phyloP scores from a whole-genome alignment of 2,329 filamentous ascomycete genomes.

The Saccharata proteae region DNA sequence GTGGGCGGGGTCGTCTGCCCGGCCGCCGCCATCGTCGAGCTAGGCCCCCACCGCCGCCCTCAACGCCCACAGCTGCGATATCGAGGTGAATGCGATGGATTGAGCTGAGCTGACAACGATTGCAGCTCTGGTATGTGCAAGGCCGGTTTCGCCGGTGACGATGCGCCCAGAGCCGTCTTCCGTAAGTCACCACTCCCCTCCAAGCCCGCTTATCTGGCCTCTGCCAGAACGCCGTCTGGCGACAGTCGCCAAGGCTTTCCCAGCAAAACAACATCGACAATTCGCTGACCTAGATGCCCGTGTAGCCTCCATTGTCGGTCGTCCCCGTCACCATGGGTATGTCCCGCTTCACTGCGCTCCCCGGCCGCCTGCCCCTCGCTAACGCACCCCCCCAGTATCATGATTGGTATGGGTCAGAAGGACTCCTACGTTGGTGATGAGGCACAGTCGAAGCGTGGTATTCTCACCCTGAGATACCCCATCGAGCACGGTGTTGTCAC shows the following conservation, averaged over 20 bases:
- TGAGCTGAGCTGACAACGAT: slow-evolving; percentile 22
- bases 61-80: slow-evolving; percentile 2
- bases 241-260: slow-evolving; percentile 10
- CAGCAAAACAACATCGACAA: slow-evolving; percentile 9
- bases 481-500: slow-evolving; percentile 99
- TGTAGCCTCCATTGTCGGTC: slow-evolving; percentile 95
- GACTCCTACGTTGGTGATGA: slow-evolving; percentile 99
- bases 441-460: slow-evolving; percentile 99
- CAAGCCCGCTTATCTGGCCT: slow-evolving; percentile 11
- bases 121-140: slow-evolving; percentile 99
- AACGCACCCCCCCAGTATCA: slow-evolving; percentile 64
- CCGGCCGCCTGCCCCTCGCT: slow-evolving; percentile 20
- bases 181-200: slow-evolving; percentile 58
- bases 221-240: slow-evolving; percentile 2
- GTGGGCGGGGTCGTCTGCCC: slow-evolving; percentile 24
- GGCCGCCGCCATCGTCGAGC: slow-evolving; percentile 12
- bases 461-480: slow-evolving; percentile 97
- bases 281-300: slow-evolving; percentile 18
- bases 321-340: slow-evolving; percentile 99
- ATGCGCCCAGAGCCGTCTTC: slow-evolving; percentile 99
- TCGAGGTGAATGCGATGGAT: not conserved
- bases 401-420: slow-evolving; percentile 99
- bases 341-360: slow-evolving; percentile 17
- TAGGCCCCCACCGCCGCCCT: slow-evolving; percentile 3
- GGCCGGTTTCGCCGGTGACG: slow-evolving; percentile 99